These are phyloP conservation scores for Beauveria brongniartii DNA, from an alignment of 2,329 filamentous ascomycete genomes.

Conservation along the genomic window DNA sequence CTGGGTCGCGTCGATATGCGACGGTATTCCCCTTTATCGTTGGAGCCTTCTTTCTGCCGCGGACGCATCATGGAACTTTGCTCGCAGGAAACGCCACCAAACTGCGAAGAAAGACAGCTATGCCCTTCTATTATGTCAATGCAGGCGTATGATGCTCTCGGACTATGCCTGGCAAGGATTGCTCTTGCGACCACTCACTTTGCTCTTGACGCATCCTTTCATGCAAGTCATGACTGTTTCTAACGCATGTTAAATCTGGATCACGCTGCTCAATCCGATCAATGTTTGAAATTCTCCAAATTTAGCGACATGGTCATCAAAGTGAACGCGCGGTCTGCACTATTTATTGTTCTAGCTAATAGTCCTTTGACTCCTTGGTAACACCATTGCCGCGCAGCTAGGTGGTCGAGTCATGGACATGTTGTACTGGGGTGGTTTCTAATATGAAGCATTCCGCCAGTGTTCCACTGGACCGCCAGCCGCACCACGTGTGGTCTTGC, in stretches of 20 bases:
- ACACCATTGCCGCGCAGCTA: background rate
- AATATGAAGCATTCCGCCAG: background rate
- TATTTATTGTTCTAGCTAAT: background rate
- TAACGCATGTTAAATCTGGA: background rate
- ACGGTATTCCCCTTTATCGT: background rate
- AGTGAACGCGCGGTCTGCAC: background rate
- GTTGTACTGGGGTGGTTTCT: background rate
- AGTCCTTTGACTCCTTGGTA: background rate
- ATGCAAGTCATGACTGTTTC: background rate
- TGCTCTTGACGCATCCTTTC: background rate
- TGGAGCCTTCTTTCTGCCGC: background rate
- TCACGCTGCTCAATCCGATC: background rate
- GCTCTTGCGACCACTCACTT: background rate
- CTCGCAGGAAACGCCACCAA: background rate
- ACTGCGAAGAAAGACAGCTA: background rate
- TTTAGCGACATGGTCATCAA: background rate
- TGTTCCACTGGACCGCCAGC: background rate
- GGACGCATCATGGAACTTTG: background rate
- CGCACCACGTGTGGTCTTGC: background rate
- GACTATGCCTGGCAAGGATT: background rate
- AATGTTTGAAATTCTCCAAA: background rate
- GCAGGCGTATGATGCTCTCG: background rate
- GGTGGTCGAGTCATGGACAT: background rate
- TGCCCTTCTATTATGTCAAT: background rate
- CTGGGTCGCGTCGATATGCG: background rate